phyloP scores from a whole-genome alignment of 306 rosid species.

The Gastrolobium bilobum region DNA sequence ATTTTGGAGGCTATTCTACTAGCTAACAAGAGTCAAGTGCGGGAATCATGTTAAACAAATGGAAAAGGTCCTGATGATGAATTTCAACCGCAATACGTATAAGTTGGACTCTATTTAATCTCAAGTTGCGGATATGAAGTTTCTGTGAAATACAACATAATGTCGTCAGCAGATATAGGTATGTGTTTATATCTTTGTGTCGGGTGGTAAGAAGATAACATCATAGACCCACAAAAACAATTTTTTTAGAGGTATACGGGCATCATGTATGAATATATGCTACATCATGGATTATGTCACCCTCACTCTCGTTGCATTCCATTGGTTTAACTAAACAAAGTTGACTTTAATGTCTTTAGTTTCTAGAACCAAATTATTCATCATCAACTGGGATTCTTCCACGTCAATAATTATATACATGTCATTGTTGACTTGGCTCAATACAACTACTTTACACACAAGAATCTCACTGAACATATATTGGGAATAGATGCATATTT shows the following conservation, averaged over 20 bases:
- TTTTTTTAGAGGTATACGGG: background rate
- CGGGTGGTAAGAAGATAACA: background rate
- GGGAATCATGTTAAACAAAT: background rate
- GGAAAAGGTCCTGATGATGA: background rate
- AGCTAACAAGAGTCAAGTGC: background rate
- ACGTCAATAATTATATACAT: background rate
- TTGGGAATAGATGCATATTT: background rate
- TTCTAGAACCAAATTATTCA: constrained; percentile 44
- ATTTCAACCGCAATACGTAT: constrained; percentile 38
- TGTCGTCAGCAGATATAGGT: constrained; percentile 18
- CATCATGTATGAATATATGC: background rate
- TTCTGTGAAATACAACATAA: constrained; percentile 24
- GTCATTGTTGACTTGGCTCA: constrained; percentile 47
- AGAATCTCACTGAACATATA: background rate
- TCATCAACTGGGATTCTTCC: constrained; percentile 19
- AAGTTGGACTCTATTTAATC: constrained; percentile 21
- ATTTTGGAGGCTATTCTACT: background rate
- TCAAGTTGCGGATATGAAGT: constrained; percentile 34
- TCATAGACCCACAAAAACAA: constrained; percentile 1
- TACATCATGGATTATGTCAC: constrained; percentile 18
- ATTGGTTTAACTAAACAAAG: background rate
- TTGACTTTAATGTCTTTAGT: constrained; percentile 36
- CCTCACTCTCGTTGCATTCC: background rate
- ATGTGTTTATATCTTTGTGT: background rate
- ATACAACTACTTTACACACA: background rate